These are phyloP conservation scores for Cryomyces antarcticus DNA, from an alignment of 495 filamentous ascomycete species.

Conservation along the genomic window DNA sequence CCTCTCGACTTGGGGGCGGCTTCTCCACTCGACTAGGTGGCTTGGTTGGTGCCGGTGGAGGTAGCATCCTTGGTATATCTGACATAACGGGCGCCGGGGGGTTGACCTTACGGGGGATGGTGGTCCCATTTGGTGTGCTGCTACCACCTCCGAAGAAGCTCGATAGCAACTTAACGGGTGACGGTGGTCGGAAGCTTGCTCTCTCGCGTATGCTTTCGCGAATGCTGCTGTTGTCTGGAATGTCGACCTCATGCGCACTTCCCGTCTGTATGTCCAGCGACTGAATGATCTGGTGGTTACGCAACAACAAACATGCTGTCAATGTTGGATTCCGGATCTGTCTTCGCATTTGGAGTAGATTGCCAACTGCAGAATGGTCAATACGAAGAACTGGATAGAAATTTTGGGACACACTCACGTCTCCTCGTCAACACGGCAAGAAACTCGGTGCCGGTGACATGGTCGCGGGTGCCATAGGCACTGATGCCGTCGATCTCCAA, in stretches of 20 bases:
- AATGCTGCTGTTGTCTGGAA: no score
- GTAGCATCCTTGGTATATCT: constrained; percentile 17
- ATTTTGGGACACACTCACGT: constrained; percentile 25
- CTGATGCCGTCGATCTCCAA: constrained; percentile 38
- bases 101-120: constrained; percentile 6
- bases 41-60: not conserved
- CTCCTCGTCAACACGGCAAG: constrained; percentile 46
- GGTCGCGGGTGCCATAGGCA: constrained; percentile 42
- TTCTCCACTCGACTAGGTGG: no score
- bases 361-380: constrained; percentile 28
- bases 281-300: constrained; percentile 53
- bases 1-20: no score
- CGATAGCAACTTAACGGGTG: constrained; percentile 79
- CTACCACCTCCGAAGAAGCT: constrained; percentile 45
- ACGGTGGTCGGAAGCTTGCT: constrained; percentile 45
- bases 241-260: constrained; percentile 17
- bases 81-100: constrained; percentile 6
- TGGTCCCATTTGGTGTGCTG: constrained; percentile 12
- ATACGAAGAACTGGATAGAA: constrained; percentile 1
- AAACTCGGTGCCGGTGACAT: constrained; percentile 45
- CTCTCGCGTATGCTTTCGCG: constrained; percentile 24
- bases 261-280: constrained; percentile 43
- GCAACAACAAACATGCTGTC: constrained; percentile 39
- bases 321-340: constrained; percentile 46
- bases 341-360: constrained; percentile 47